These are phyloP conservation scores for Candolleomyces eurysporus DNA, from an alignment of 768 basidiomycete species.

Conservation along the genomic window DNA sequence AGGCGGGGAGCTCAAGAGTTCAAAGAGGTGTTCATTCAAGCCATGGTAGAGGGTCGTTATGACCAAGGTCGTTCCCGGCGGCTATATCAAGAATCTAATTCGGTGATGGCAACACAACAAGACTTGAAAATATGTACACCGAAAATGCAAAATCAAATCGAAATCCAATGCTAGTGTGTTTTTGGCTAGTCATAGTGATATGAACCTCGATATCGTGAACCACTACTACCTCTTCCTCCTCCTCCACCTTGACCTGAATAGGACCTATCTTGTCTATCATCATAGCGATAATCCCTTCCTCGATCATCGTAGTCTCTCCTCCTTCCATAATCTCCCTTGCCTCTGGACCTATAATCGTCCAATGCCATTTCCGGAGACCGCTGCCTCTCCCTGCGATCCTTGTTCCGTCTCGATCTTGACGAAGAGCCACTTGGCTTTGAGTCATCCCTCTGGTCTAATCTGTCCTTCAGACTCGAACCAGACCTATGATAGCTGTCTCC, in stretches of 20 bases:
- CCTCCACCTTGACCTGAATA: background rate
- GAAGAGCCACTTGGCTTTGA: background rate
- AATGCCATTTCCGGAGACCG: background rate
- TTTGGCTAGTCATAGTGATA: slow-evolving; percentile 30
- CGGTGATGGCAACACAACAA: background rate
- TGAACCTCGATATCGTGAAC: slow-evolving; percentile 53
- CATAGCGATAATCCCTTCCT: slow-evolving; percentile 7
- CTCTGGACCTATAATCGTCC: background rate
- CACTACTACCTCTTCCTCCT: slow-evolving; percentile 18
- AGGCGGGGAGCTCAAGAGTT: slow-evolving; percentile 8
- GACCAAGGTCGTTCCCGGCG: too few relatives aligned
- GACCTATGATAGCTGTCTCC: background rate
- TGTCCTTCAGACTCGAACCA: background rate
- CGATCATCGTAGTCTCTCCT: background rate
- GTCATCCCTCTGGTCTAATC: background rate
- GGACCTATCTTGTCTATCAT: background rate
- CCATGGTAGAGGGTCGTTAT: background rate
- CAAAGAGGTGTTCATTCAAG: slow-evolving; percentile 2
- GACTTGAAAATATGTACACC: background rate
- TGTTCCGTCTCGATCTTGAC: slow-evolving; percentile 1
- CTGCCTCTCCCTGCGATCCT: background rate
- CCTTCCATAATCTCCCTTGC: background rate
- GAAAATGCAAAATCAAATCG: background rate
- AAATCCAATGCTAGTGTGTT: too few relatives aligned
- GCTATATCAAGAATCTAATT: background rate